Evolutionary conservation across 495 filamentous ascomycete genomes (phyloP).

Genomic region (Penicillium parvum): DNA sequence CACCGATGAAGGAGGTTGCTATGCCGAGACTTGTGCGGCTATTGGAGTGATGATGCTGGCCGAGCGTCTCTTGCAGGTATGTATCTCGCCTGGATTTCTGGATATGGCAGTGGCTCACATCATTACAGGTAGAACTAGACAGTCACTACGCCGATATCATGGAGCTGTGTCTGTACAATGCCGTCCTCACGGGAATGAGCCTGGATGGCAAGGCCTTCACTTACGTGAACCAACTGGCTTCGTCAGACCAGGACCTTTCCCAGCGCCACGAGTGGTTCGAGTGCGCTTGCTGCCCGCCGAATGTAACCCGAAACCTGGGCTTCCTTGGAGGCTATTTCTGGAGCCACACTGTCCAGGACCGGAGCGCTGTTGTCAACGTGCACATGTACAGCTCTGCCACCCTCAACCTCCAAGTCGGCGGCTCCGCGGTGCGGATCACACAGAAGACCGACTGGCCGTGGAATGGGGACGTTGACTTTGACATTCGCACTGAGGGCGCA

Average conservation of each 20-base stretch:
- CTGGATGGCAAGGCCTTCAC: conserved; percentile 43
- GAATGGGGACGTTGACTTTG: conserved; percentile 48
- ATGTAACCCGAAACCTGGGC: conserved; percentile 49
- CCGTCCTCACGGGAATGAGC: conserved; percentile 50
- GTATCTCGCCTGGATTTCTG: neutral
- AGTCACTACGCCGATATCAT: conserved; percentile 53
- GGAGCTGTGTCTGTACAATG: conserved; percentile 58
- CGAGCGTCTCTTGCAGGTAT: conserved; percentile 47
- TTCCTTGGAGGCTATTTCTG: conserved; percentile 53
- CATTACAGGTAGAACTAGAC: conserved; percentile 43
- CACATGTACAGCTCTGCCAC: conserved; percentile 50
- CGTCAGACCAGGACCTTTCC: conserved; percentile 40
- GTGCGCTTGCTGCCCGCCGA: conserved; percentile 56
- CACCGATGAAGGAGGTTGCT: conserved; percentile 57
- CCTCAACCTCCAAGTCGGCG: conserved; percentile 35
- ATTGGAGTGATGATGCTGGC: conserved; percentile 60
- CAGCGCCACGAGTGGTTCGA: conserved; percentile 50
- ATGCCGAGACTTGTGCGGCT: conserved; percentile 57
- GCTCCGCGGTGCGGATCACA: conserved; percentile 32
- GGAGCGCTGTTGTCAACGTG: conserved; percentile 38
- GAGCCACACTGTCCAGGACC: conserved; percentile 28
- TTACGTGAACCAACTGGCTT: conserved; percentile 55
- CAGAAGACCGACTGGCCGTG: conserved; percentile 54
- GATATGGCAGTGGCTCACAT: neutral
- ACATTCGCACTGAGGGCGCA: conserved; percentile 18